phyloP scores from a whole-genome alignment of 768 basidiomycete genomes.

The Termitomyces sp. region DNA sequence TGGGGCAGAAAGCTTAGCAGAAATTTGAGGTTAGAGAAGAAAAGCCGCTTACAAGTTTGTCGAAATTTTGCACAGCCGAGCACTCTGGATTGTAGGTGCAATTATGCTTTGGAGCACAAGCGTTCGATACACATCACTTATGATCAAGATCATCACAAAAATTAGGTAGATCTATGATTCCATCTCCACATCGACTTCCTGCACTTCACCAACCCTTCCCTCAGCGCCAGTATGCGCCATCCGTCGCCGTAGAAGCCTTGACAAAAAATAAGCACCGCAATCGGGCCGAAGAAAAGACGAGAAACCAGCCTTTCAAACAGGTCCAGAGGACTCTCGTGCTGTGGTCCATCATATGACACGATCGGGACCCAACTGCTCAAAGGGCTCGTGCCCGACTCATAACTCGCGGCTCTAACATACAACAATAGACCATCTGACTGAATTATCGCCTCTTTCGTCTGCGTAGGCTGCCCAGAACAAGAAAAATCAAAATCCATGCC shows the following conservation, averaged over 20 bases:
- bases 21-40: not conserved
- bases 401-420: conserved; percentile 75
- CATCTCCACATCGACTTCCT: conserved; percentile 7
- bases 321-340: conserved; percentile 23
- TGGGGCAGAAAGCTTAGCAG: not conserved
- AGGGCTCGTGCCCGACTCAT: conserved; percentile 77
- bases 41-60: conserved; percentile 19
- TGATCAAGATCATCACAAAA: too few species aligned
- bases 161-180: not conserved
- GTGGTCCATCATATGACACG: conserved; percentile 22
- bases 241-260: not conserved
- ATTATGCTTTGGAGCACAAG: not conserved
- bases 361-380: conserved; percentile 78
- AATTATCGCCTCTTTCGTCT: conserved; percentile 24
- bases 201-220: not conserved
- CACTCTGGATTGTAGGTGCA: not conserved
- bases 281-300: not conserved
- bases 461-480: conserved; percentile 1
- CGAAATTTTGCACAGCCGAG: conserved; percentile 11
- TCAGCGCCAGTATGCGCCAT: not conserved
- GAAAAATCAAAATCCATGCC: conserved; percentile 52
- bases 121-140: not conserved
- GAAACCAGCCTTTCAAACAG: conserved; percentile 24
- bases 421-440: conserved; percentile 71
- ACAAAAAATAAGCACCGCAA: not conserved